Percentiles rank a stretch among this genome's conserved stretches.
phyloP scores from a whole-genome alignment of 345 rosid species.

The Gossypium rotundifolium region DNA sequence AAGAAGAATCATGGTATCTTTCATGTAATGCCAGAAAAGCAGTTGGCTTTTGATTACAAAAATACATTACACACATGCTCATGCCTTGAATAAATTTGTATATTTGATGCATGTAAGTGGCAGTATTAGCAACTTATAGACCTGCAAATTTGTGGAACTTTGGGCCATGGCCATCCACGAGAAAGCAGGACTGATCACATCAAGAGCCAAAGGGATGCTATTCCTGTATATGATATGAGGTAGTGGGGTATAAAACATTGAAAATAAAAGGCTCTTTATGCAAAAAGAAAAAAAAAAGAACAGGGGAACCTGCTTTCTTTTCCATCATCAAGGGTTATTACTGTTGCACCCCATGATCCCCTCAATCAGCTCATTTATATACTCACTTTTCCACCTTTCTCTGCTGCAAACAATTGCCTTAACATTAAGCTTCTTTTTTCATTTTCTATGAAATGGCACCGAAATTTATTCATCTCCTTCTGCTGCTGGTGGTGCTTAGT shows the following conservation, averaged over 20 bases:
- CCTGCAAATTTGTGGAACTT: neutral
- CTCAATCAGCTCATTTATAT: conserved; percentile 39
- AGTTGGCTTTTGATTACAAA: conserved; percentile 13
- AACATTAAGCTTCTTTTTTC: conserved; percentile 1
- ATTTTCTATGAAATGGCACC: conserved; percentile 30
- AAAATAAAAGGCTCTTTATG: conserved; percentile 53
- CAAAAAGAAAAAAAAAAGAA: conserved; percentile 28
- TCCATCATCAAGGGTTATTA: conserved; percentile 30
- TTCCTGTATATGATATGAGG: conserved; percentile 9
- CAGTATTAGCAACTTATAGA: neutral
- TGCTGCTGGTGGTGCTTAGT: conserved; percentile 22
- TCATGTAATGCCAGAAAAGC: conserved; percentile 12
- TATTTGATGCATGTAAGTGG: neutral
- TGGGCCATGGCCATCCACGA: conserved; percentile 22
- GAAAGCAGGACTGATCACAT: conserved; percentile 21
- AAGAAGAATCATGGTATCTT: neutral
- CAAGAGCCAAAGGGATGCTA: conserved; percentile 18
- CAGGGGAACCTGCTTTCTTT: conserved; percentile 20
- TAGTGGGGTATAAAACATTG: conserved; percentile 10
- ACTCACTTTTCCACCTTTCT: conserved; percentile 27
- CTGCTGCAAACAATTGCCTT: conserved; percentile 32
- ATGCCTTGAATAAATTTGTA: conserved; percentile 10
- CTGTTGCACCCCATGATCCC: conserved; percentile 28
- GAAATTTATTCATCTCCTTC: conserved; percentile 19
- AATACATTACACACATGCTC: conserved; percentile 10